Base-by-base conservation (phyloP, 805 yeast genomes). In the Saccharomycopsis babjevae region DNA sequence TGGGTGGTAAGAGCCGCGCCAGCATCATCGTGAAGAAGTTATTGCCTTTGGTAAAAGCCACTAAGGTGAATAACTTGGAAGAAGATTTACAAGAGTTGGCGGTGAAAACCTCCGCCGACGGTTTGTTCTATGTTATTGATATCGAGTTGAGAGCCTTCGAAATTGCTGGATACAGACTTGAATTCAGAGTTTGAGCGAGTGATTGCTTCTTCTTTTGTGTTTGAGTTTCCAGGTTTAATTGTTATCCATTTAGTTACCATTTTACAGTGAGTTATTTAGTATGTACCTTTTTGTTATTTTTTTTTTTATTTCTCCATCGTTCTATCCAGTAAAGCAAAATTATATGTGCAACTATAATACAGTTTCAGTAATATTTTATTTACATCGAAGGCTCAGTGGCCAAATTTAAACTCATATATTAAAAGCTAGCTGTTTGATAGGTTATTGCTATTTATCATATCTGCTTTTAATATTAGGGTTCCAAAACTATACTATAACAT, bases 1-100 rank as follows among this genome's bases (percentile, higher is more conserved):
- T 93, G 54, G 99, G 99, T 6, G 98, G 97, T 55, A 76, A 76
- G 59, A 77, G 88, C 0, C 69, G 67, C 3, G 92, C 88, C 1
- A 69, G 66, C 4, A 70, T 91, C 39, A 70, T 69, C 20, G 75
- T 86, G 39, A 71, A 73, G 20, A 64, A 64, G 42, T 42, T 64
- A 30, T 71, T 79, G 40, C 76, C 81, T 0, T 69, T 84, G 40
- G 72, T 69, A 22, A 71, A 74, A 59, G 84, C 86, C 6, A 75
- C 70, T 69, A 78, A 80, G 68, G 84, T 86, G 5, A 82, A 82
- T 67, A 79, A 83, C 30, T 73, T 86, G 69, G 91, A 86, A 68
- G 79, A 81, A 56, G 79, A 75, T 50, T 66, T 70, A 34, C 79
- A 77, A 57, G 77, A 75, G 58, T 64, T 81, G 64, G 68, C 70